Evolutionary conservation across 768 basidiomycete species (phyloP).

Genomic region (Lactarius evosmus): DNA sequence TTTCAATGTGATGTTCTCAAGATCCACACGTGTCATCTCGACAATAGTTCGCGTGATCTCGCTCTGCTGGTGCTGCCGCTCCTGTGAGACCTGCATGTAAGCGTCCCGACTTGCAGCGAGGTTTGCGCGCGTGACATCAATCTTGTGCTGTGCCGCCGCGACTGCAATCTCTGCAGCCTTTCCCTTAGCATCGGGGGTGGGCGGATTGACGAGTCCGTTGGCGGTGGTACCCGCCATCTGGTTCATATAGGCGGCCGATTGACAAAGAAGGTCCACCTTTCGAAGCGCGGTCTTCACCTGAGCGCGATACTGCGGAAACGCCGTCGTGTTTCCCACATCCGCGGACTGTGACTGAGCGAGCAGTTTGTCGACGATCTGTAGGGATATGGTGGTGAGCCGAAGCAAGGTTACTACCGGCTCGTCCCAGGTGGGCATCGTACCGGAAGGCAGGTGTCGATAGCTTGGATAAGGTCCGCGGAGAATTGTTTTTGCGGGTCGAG

Average conservation of each 20-base stretch:
- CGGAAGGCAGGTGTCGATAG: not conserved
- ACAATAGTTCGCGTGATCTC: slow-evolving; percentile 4
- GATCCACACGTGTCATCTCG: slow-evolving; percentile 3
- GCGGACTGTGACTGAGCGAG: not conserved
- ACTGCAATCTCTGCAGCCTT: slow-evolving; percentile 5
- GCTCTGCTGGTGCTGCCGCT: slow-evolving; percentile 10
- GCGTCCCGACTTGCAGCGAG: slow-evolving; percentile 2
- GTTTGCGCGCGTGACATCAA: not conserved
- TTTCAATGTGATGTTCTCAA: slow-evolving; percentile 1
- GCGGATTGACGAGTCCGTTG: slow-evolving; percentile 3
- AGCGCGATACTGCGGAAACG: not conserved
- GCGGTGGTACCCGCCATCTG: slow-evolving; percentile 6
- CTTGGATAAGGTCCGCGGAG: slow-evolving; percentile 3
- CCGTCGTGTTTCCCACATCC: not conserved
- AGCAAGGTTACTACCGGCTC: not conserved
- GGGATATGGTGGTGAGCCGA: not conserved
- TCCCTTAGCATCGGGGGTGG: slow-evolving; percentile 1
- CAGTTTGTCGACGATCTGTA: not conserved
- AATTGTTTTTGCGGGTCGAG: not conserved
- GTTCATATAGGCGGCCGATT: not conserved
- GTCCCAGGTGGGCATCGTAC: not conserved
- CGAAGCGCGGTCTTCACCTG: not conserved
- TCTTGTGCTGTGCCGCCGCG: slow-evolving; percentile 1
- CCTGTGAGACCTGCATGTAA: slow-evolving; percentile 2
- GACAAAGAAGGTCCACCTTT: not conserved